Percentiles rank a stretch among this genome's conserved stretches.
These are phyloP conservation scores for Solanum etuberosum DNA, from an alignment of 257 asterid genomes.

Conservation along the genomic window DNA sequence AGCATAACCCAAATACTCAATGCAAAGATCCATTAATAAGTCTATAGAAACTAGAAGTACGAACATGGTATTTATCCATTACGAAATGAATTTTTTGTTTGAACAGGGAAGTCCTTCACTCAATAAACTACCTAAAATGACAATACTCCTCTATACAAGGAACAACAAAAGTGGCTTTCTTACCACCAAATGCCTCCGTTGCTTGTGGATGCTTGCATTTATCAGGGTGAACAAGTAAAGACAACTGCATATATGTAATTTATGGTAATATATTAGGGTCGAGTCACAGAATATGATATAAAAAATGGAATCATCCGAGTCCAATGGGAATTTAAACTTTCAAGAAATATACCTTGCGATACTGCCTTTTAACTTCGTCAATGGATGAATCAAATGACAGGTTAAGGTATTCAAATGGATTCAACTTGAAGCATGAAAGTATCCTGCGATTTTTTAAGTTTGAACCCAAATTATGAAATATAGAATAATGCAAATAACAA, in stretches of 20 bases:
- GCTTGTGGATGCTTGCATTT: slow-evolving; percentile 98
- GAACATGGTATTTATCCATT: background rate
- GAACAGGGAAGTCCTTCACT: background rate
- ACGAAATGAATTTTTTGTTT: background rate
- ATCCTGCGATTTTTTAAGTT: slow-evolving; percentile 47
- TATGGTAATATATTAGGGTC: slow-evolving; percentile 6
- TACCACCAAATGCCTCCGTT: slow-evolving; percentile 98
- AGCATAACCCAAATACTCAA: background rate
- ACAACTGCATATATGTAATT: slow-evolving; percentile 39
- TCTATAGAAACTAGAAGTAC: background rate
- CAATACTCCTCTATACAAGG: slow-evolving; percentile 1
- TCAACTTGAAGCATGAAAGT: slow-evolving; percentile 94
- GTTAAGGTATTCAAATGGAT: slow-evolving; percentile 89
- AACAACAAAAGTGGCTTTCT: slow-evolving; percentile 1
- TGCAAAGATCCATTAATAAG: background rate
- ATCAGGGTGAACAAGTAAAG: slow-evolving; percentile 98
- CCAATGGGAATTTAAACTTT: background rate
- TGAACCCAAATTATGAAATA: background rate
- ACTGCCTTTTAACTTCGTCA: slow-evolving; percentile 76
- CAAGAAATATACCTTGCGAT: slow-evolving; percentile 62
- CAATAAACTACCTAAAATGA: background rate
- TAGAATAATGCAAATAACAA: background rate
- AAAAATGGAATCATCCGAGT: background rate
- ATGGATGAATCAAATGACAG: slow-evolving; percentile 68
- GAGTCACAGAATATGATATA: background rate